phyloP scores from a whole-genome alignment of 2,329 filamentous ascomycete species.

The Neurospora sp. region DNA sequence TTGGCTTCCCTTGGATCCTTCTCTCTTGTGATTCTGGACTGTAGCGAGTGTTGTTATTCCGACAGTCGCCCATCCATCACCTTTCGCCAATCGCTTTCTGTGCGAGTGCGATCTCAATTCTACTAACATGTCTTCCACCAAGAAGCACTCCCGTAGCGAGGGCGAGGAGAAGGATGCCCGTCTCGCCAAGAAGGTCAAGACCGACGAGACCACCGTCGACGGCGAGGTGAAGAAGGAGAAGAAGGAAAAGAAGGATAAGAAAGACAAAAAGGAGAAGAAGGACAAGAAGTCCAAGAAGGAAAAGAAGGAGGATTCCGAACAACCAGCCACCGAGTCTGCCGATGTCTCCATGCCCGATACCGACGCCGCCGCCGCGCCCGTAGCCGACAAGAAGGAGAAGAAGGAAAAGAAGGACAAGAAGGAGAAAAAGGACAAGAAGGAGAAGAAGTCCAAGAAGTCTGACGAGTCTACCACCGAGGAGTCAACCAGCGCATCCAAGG shows the following conservation, averaged over 20 bases:
- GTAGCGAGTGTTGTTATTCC: neutral
- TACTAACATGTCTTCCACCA: conserved; percentile 16
- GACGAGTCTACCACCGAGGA: conserved; percentile 6
- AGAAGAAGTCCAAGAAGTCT: conserved; percentile 26
- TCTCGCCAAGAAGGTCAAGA: conserved; percentile 18
- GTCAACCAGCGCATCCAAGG: neutral
- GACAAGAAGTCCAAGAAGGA: conserved; percentile 17
- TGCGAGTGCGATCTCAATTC: neutral
- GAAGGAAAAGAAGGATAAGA: conserved; percentile 23
- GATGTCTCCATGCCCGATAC: conserved; percentile 1
- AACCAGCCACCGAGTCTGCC: neutral
- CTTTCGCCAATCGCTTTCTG: neutral
- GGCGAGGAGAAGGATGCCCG: conserved; percentile 15
- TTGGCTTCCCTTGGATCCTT: neutral
- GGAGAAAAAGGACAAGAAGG: conserved; percentile 23
- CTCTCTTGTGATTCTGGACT: neutral
- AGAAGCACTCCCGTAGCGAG: conserved; percentile 18
- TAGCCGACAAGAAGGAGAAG: conserved; percentile 19
- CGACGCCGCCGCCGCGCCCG: conserved; percentile 8
- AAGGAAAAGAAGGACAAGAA: conserved; percentile 22
- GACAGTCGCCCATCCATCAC: neutral
- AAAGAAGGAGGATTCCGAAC: conserved; percentile 11
- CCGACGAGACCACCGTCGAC: conserved; percentile 17
- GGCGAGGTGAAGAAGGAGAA: conserved; percentile 26
- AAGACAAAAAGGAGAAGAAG: conserved; percentile 21